phyloP scores from a whole-genome alignment of 2,329 filamentous ascomycete species.

The Aschersonia sp. region DNA sequence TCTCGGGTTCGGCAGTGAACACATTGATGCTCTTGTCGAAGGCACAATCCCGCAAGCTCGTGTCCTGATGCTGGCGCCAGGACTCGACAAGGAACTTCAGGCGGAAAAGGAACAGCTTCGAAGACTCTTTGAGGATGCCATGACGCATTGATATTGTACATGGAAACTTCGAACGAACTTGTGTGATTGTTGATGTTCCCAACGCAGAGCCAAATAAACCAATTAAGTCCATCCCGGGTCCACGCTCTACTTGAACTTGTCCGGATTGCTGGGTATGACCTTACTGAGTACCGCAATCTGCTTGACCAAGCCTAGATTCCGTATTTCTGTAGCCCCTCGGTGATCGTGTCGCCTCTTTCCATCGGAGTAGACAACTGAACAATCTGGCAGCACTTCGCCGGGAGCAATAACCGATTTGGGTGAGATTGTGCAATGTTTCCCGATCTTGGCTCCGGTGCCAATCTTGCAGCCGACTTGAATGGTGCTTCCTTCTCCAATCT shows the following conservation, averaged over 20 bases:
- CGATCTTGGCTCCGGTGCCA: slow-evolving; percentile 45
- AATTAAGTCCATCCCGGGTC: too few species aligned
- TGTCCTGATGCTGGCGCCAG: slow-evolving; percentile 85
- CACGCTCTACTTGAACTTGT: slow-evolving; percentile 23
- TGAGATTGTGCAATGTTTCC: slow-evolving; percentile 59
- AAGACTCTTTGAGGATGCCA: slow-evolving; percentile 48
- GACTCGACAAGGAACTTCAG: slow-evolving; percentile 53
- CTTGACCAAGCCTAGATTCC: slow-evolving; percentile 48
- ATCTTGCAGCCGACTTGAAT: slow-evolving; percentile 47
- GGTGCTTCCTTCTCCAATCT: slow-evolving; percentile 44
- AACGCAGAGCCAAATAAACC: too few species aligned
- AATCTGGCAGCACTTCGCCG: slow-evolving; percentile 46
- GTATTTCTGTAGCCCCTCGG: slow-evolving; percentile 46
- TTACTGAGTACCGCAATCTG: slow-evolving; percentile 54
- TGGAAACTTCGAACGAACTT: too few species aligned
- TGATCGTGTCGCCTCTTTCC: slow-evolving; percentile 43
- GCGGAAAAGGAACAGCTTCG: slow-evolving; percentile 60
- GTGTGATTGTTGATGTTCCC: too few species aligned
- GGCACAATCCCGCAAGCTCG: slow-evolving; percentile 86
- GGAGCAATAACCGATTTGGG: slow-evolving; percentile 44
- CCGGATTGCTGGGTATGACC: slow-evolving; percentile 50
- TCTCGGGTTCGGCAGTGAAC: slow-evolving; percentile 61
- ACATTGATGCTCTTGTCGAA: slow-evolving; percentile 78
- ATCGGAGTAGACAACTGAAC: slow-evolving; percentile 55
- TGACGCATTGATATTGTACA: slow-evolving; percentile 19